These are phyloP conservation scores for Hypomontagnella submonticulosa DNA, from an alignment of 495 filamentous ascomycete genomes.

Conservation along the genomic window DNA sequence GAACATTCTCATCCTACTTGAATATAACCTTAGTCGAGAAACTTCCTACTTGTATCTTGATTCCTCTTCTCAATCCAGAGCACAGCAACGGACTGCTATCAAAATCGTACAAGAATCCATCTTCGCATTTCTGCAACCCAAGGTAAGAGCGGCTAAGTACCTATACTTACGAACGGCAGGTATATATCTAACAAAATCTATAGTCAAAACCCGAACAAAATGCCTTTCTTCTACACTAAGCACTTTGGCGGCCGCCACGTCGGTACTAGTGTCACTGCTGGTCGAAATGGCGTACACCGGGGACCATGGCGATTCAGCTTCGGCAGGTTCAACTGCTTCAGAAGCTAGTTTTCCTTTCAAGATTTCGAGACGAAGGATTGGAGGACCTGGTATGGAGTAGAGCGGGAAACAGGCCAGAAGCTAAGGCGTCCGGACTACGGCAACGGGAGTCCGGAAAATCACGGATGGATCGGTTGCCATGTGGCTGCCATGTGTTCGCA, in stretches of 20 bases:
- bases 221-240: slow-evolving; percentile 48
- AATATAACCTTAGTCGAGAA: slow-evolving; percentile 1
- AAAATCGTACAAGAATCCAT: neutral
- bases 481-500: too few relatives aligned
- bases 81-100: neutral
- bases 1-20: slow-evolving; percentile 5
- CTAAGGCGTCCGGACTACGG: too few relatives aligned
- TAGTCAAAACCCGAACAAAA: slow-evolving; percentile 12
- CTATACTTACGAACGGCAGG: neutral
- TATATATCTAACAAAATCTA: neutral
- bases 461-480: too few relatives aligned
- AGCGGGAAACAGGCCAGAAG: too few relatives aligned
- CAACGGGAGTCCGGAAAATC: too few relatives aligned
- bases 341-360: slow-evolving; percentile 12
- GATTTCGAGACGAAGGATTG: neutral
- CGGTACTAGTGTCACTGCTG: slow-evolving; percentile 47
- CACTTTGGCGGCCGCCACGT: slow-evolving; percentile 46
- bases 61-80: neutral
- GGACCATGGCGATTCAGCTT: slow-evolving; percentile 50
- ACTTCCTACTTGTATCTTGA: neutral
- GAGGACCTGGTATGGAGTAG: neutral
- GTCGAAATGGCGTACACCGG: slow-evolving; percentile 45
- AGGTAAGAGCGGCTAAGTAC: neutral
- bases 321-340: slow-evolving; percentile 50
- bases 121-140: neutral